Evolutionary conservation across 2,329 filamentous ascomycete genomes (phyloP).

Genomic region (Apiospora saccharicola): DNA sequence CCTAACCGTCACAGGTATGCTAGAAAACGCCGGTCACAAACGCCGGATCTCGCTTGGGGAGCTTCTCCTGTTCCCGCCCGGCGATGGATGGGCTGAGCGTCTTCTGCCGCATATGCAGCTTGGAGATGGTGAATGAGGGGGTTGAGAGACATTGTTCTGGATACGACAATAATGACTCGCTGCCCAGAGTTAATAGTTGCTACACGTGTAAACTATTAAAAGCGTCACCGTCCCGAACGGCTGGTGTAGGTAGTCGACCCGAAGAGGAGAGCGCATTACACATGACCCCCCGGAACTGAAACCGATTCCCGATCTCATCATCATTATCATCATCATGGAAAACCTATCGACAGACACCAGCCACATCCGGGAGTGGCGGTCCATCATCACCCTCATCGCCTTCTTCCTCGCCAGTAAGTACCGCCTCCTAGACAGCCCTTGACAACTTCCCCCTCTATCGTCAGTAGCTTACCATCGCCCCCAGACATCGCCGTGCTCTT

Average conservation of each 20-base stretch:
- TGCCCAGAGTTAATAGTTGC: background rate
- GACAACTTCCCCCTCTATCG: background rate
- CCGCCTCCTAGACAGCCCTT: background rate
- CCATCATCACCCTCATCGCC: constrained; percentile 74
- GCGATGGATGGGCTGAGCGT: background rate
- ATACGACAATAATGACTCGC: background rate
- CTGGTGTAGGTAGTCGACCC: background rate
- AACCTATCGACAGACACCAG: constrained; percentile 49
- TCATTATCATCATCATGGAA: no score
- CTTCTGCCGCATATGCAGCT: constrained; percentile 4
- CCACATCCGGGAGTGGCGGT: constrained; percentile 70
- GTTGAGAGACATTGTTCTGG: background rate
- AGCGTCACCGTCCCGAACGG: background rate
- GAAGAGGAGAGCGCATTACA: background rate
- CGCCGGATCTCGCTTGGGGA: background rate
- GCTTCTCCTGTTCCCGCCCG: background rate
- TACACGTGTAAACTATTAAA: background rate
- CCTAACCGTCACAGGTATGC: background rate
- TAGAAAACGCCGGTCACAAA: background rate
- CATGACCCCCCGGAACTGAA: background rate
- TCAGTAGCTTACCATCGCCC: no score
- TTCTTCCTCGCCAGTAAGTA: constrained; percentile 75
- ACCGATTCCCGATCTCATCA: background rate
- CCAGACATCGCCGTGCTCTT: constrained; percentile 74
- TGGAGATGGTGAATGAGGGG: background rate